These are phyloP conservation scores for Rhododendron williamsianum DNA, from an alignment of 148 eudicot species.

Conservation along the genomic window DNA sequence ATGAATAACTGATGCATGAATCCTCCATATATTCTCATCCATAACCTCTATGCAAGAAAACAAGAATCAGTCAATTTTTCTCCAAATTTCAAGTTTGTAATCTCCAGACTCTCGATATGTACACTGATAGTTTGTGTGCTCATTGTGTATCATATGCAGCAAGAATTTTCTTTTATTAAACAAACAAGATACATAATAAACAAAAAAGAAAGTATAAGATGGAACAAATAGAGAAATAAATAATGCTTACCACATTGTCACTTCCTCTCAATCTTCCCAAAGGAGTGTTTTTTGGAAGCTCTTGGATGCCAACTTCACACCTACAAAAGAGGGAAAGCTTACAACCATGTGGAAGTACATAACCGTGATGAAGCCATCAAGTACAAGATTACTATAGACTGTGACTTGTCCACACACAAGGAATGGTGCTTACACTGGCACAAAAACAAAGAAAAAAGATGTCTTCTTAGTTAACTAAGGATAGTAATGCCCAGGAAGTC, in stretches of 20 bases:
- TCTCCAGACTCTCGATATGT: neutral
- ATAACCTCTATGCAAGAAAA: neutral
- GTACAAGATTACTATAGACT: neutral
- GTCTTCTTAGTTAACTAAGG: neutral
- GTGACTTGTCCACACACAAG: neutral
- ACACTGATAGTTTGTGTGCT: neutral
- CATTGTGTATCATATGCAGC: neutral
- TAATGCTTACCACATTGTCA: conserved; percentile 73
- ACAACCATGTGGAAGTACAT: neutral
- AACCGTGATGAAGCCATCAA: conserved; percentile 2
- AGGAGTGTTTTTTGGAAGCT: conserved; percentile 70
- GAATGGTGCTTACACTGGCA: neutral
- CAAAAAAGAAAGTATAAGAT: neutral
- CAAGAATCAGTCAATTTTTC: neutral
- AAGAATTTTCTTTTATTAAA: neutral
- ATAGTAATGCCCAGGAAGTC: neutral
- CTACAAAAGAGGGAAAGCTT: conserved; percentile 22
- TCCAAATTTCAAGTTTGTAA: neutral
- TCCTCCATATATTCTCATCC: neutral
- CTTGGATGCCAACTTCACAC: conserved; percentile 90
- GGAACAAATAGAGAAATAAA: neutral
- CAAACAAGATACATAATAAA: neutral
- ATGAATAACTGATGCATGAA: neutral
- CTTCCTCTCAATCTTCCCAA: conserved; percentile 84
- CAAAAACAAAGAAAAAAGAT: neutral